Evolutionary conservation across 352 stramenopile species (phyloP).

Genomic region (Pythium sukuiense): DNA sequence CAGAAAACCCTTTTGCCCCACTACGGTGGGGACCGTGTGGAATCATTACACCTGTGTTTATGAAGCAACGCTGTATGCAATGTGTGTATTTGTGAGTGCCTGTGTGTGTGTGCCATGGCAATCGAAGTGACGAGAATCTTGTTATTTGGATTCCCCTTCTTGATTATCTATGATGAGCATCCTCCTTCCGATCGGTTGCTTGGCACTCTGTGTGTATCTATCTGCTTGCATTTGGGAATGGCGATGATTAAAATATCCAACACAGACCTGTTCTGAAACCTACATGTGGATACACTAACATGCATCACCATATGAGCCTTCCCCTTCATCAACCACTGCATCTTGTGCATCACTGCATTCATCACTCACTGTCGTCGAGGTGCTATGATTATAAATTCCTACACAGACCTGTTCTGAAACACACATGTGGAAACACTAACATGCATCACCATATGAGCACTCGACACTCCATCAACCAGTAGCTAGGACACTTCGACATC

Average conservation of each 20-base stretch:
- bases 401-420: slow-evolving; percentile 89
- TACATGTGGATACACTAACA: slow-evolving; percentile 83
- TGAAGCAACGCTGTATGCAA: slow-evolving; percentile 55
- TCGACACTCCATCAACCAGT: neutral
- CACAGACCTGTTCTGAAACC: slow-evolving; percentile 90
- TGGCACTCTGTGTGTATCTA: slow-evolving; percentile 31
- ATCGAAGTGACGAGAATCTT: slow-evolving; percentile 63
- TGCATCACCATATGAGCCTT: slow-evolving; percentile 90
- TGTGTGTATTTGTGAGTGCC: slow-evolving; percentile 24
- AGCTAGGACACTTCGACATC: slow-evolving; percentile 1
- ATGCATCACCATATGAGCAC: slow-evolving; percentile 37
- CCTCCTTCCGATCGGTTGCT: slow-evolving; percentile 38
- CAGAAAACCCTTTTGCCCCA: slow-evolving; percentile 84
- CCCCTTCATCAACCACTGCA: neutral
- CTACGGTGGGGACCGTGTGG: slow-evolving; percentile 70
- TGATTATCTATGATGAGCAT: slow-evolving; percentile 83
- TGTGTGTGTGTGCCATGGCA: slow-evolving; percentile 30
- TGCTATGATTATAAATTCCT: slow-evolving; percentile 76
- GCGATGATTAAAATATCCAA: slow-evolving; percentile 84
- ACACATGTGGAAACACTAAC: slow-evolving; percentile 64
- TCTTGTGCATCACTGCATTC: neutral
- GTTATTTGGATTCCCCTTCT: slow-evolving; percentile 90
- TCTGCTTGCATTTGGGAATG: slow-evolving; percentile 21
- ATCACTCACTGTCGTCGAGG: neutral
- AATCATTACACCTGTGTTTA: slow-evolving; percentile 89